phyloP scores from a whole-genome alignment of 192 early-diverging fungal species.

The Coemansia sp. region DNA sequence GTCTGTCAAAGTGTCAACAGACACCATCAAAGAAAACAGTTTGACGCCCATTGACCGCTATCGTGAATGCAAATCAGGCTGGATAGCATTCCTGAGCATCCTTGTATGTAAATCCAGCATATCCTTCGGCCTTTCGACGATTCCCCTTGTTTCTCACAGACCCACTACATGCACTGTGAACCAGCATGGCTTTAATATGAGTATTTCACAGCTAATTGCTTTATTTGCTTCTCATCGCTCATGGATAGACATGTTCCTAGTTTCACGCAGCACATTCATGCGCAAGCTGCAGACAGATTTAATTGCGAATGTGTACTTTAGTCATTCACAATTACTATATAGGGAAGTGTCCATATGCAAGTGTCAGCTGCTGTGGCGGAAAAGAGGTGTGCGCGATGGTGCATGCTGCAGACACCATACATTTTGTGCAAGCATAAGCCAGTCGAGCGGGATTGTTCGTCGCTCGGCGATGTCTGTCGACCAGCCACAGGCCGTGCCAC shows the following conservation, averaged over 20 bases:
- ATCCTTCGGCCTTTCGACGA: not conserved
- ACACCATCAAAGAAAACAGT: not conserved
- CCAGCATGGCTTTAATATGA: not conserved
- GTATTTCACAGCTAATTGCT: not conserved
- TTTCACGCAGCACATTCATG: conserved; percentile 1
- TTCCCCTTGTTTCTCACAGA: not conserved
- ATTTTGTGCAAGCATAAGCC: not conserved
- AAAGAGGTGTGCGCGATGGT: not conserved
- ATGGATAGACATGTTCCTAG: conserved; percentile 3
- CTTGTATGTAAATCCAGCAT: not conserved
- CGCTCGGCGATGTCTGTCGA: not conserved
- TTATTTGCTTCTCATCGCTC: not conserved
- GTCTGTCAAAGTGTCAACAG: not conserved
- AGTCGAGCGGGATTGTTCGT: not conserved
- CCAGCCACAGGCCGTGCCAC: not conserved
- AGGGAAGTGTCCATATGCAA: not conserved
- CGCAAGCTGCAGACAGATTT: not conserved
- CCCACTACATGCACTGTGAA: not conserved
- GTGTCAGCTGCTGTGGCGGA: conserved; percentile 9
- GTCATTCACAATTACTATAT: conserved; percentile 8
- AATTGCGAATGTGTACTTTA: conserved; percentile 1
- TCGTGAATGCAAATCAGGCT: not conserved
- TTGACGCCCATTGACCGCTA: not conserved
- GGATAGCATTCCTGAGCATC: not conserved
- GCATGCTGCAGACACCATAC: conserved; percentile 6